Conservation (phyloP, 352 stramenopile species). For the Phytophthora rubi region DNA sequence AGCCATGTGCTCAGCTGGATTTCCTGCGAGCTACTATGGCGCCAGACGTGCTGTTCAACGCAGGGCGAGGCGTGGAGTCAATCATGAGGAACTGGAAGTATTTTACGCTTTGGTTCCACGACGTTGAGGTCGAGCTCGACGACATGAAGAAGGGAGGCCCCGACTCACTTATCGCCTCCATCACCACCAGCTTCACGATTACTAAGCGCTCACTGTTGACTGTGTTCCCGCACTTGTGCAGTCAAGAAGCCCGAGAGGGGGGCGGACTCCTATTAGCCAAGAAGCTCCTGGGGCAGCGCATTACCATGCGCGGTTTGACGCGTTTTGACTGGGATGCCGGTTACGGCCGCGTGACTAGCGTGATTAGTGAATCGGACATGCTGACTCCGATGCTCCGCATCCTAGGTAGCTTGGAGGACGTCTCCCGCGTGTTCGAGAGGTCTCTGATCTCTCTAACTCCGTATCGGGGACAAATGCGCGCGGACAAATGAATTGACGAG, state of each 20-base stretch:
- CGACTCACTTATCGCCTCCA: conserved; percentile 3
- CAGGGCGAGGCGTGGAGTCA: not conserved
- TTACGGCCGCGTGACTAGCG: not conserved
- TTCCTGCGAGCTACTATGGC: conserved; percentile 13
- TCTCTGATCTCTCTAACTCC: conserved; percentile 3
- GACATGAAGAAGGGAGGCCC: not conserved
- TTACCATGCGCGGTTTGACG: conserved; percentile 6
- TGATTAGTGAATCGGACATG: conserved; percentile 18
- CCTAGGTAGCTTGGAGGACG: conserved; percentile 14
- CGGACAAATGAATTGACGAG: not conserved
- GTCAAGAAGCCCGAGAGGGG: not conserved
- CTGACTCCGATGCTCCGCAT: conserved; percentile 10
- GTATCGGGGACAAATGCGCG: not conserved
- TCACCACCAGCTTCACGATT: conserved; percentile 12
- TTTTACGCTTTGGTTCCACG: conserved; percentile 7
- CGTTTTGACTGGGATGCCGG: conserved; percentile 10
- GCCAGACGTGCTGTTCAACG: conserved; percentile 13
- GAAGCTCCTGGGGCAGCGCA: conserved; percentile 10
- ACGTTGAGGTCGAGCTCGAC: conserved; percentile 11
- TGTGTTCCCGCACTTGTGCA: conserved; percentile 12
- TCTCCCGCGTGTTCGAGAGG: conserved; percentile 11
- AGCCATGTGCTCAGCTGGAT: conserved; percentile 2
- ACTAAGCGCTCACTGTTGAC: conserved; percentile 3
- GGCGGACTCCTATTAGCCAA: not conserved
- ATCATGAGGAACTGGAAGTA: conserved; percentile 14